Base-by-base conservation (phyloP, 129 eudicot genomes). In the Erigeron canadensis region DNA sequence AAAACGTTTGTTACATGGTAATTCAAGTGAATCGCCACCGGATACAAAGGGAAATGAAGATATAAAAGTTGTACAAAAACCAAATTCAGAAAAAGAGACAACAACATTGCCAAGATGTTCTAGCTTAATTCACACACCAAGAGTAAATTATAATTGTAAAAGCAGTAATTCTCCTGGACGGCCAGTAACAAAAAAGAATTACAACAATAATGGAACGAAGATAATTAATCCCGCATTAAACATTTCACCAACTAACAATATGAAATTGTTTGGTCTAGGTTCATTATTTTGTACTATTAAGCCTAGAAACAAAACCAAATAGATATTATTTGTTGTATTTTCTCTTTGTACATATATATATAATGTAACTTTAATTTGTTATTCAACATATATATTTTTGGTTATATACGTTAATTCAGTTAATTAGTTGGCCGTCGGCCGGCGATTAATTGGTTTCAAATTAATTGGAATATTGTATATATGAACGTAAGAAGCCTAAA, bases 271-370 rank as follows among this genome's bases (percentile, higher is more conserved):
- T 67, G 91, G 98, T 46, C 75, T 82, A 58, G 84, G 91, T 67
- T 89, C 95, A 38, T 76, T 89, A 70, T 86, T 89, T 74, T 93
- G 86, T 51, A 86, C 77, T 61, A 85, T 84, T 50, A 92, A 78
- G 63, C 47, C 87, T 40, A 86, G 79, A 77, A 84, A 73, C 85
- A 93, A 87, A 84, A 78, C 70, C 8, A 84, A 78, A 84, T 81
- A 79, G 85, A 43, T 60, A 42, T 43, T 7, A 57, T 9, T 34
- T 75, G 13, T 10, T 11, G 46, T 11, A 10, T 43, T 37, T 19
- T 60, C 11, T 15, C 4, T 28, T 51, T 11, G 53, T 72, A 51
- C 28, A 57, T 68, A 47, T 13, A 4, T 56, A 8, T 19, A 6
- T 46, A 28, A 4, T 4, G 44, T 60, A 18, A 10, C 7, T 34